A percentile compares a stretch with the other conserved stretches of the same genome.
phyloP scores from a whole-genome alignment of 108 stramenopile species.

The Bacterosira constricta region DNA sequence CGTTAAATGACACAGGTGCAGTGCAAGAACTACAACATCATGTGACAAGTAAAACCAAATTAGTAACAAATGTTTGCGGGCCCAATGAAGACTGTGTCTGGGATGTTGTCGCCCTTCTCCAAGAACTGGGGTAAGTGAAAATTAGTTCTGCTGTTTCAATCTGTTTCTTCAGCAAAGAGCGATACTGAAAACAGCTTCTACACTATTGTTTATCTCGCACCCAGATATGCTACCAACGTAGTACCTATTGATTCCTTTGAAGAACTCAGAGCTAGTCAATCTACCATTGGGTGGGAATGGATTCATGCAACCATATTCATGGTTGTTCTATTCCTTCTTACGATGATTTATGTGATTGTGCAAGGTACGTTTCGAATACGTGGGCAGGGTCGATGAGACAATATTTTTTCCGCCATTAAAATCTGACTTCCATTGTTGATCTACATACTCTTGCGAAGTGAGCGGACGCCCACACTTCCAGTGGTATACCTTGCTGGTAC shows the following conservation, averaged over 20 bases:
- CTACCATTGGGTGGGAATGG: slow-evolving; percentile 25
- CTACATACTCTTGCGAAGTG: too few relatives aligned
- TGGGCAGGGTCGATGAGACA: too few relatives aligned
- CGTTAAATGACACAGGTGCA: slow-evolving; percentile 36
- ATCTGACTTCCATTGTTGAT: too few relatives aligned
- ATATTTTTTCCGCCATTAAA: too few relatives aligned
- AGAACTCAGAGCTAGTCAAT: background rate
- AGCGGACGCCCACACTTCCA: slow-evolving; percentile 14
- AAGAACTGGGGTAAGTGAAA: too few relatives aligned
- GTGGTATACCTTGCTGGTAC: slow-evolving; percentile 19
- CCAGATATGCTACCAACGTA: slow-evolving; percentile 6
- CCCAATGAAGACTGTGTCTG: slow-evolving; percentile 7
- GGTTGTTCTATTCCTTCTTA: slow-evolving; percentile 19
- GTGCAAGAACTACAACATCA: slow-evolving; percentile 5
- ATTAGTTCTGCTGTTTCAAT: too few relatives aligned
- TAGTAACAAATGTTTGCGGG: slow-evolving; percentile 21
- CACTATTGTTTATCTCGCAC: too few relatives aligned
- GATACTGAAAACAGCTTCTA: too few relatives aligned
- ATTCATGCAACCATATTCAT: slow-evolving; percentile 12
- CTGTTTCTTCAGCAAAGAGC: too few relatives aligned
- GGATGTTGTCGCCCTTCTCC: slow-evolving; percentile 7
- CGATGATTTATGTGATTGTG: slow-evolving; percentile 10
- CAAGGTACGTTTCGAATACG: too few relatives aligned
- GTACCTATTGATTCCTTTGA: slow-evolving; percentile 17
- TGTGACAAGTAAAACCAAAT: background rate